Percentiles rank a stretch among this genome's conserved stretches.
Conservation (phyloP, 2,329 filamentous ascomycete species). For the Capronia americana region DNA sequence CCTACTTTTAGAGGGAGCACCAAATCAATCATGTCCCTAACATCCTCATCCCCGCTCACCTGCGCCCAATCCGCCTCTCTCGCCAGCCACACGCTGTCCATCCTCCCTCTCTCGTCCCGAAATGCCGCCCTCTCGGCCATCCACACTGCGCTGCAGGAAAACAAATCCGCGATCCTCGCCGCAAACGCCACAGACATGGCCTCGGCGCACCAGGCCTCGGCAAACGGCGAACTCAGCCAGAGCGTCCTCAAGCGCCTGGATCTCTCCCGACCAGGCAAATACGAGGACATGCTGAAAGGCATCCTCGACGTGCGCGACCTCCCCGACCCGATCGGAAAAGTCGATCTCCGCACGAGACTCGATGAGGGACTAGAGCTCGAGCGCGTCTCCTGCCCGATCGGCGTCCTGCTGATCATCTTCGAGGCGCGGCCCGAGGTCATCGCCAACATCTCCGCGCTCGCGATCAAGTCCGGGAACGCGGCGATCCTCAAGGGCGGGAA, state of each 20-base stretch:
- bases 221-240: slow-evolving; percentile 75
- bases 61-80: slow-evolving; percentile 78
- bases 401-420: slow-evolving; percentile 97
- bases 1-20: not conserved
- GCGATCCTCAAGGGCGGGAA: slow-evolving; percentile 97
- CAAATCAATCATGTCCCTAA: slow-evolving; percentile 75
- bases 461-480: slow-evolving; percentile 96
- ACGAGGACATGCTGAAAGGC: slow-evolving; percentile 96
- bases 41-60: slow-evolving; percentile 78
- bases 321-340: slow-evolving; percentile 88
- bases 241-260: slow-evolving; percentile 89
- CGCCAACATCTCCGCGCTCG: slow-evolving; percentile 93
- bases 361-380: slow-evolving; percentile 87
- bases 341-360: slow-evolving; percentile 81
- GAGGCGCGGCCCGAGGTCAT: slow-evolving; percentile 98
- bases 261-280: slow-evolving; percentile 85
- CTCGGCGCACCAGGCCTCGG: slow-evolving; percentile 73
- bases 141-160: slow-evolving; percentile 73
- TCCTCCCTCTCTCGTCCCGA: slow-evolving; percentile 74
- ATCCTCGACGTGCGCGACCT: slow-evolving; percentile 86
- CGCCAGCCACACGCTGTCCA: slow-evolving; percentile 82
- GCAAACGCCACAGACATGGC: slow-evolving; percentile 87
- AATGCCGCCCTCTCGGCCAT: slow-evolving; percentile 86
- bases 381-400: slow-evolving; percentile 90
- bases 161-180: slow-evolving; percentile 77